Evolutionary conservation across 495 filamentous ascomycete genomes (phyloP).

Genomic region (Terfezia boudieri): DNA sequence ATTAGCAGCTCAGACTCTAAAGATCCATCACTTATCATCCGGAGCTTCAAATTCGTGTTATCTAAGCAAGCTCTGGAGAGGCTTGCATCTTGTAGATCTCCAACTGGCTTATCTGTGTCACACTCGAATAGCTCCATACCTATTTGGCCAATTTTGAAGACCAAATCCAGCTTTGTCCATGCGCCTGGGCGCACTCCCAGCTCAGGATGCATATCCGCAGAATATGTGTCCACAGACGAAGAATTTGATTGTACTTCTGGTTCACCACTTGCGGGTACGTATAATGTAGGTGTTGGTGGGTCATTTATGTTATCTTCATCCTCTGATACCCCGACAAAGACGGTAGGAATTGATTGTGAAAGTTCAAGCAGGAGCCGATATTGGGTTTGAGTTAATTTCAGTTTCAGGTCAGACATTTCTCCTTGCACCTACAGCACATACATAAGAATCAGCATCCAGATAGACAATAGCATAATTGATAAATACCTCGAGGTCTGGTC

Average conservation of each 20-base stretch:
- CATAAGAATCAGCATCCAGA: neutral
- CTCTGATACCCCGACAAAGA: conserved; percentile 57
- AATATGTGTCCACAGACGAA: conserved; percentile 19
- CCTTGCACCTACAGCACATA: conserved; percentile 37
- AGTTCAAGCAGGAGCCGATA: conserved; percentile 71
- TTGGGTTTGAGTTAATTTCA: conserved; percentile 73
- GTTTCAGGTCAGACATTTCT: conserved; percentile 73
- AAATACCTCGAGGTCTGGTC: conserved; percentile 57
- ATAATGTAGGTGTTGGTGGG: conserved; percentile 34
- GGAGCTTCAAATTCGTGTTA: conserved; percentile 69
- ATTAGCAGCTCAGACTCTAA: conserved; percentile 85
- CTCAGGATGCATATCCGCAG: conserved; percentile 40
- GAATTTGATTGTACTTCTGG: conserved; percentile 21
- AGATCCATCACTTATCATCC: conserved; percentile 84
- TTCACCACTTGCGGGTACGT: conserved; percentile 15
- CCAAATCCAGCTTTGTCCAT: conserved; percentile 85
- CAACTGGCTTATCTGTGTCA: conserved; percentile 48
- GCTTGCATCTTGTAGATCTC: conserved; percentile 55
- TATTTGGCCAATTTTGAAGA: conserved; percentile 72
- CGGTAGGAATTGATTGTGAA: conserved; percentile 60
- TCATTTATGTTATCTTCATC: conserved; percentile 41
- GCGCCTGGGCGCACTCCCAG: conserved; percentile 38
- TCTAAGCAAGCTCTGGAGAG: conserved; percentile 85
- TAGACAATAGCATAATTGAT: neutral
- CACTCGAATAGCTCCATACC: conserved; percentile 72